Base-by-base conservation (phyloP, 192 early-diverging fungal species). In the Paraglomus occultum region DNA sequence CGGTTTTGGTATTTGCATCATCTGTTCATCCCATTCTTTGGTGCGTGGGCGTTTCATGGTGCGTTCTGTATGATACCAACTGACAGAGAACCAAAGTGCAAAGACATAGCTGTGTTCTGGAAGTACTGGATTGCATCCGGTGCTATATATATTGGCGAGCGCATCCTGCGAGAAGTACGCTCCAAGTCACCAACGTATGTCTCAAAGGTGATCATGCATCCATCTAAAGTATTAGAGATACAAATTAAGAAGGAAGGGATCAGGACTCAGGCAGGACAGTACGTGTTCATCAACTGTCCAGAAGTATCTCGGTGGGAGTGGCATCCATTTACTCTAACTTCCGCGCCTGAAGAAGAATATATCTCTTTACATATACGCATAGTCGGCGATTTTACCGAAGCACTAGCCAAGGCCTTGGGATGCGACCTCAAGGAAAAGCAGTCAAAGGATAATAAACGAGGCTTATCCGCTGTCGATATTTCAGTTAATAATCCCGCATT, bases 1-100 rank as follows among this genome's bases (percentile, higher is more conserved):
- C 48, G 83, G 57, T 92, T 94, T 74, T 92, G 90, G 83, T 90
- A 84, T 73, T 80, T 83, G 54, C 92, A 94, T 77, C 91, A 94
- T 70, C 79, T 91, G 14, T 89, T 87, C 68, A 68, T 92, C 44
- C 72, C 83, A 8, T 91, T 84, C 72, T 86, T 88, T 77, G 75
- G 83, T 18, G 71, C 84, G 43, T 80, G 91, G 49, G 88, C 90
- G 61, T 80, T 92, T 58, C 92, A 94, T 65, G 82, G 84, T 51
- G 74, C 76, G 20, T 84, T 80, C 70, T 82, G 75, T 68, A 71
- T 85, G 53, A 77, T 86, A 53, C 80, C 77, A 51, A 74, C 76
- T 0, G 75, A 82, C 23, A 65, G 80, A 12, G 64, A 63, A 15
- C 80, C 80, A 6, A 72, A 71, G 46, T 83, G 82, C 61, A 77